Evolutionary conservation across 2,329 filamentous ascomycete genomes (phyloP).

Genomic region (Hypoxylon sp.): DNA sequence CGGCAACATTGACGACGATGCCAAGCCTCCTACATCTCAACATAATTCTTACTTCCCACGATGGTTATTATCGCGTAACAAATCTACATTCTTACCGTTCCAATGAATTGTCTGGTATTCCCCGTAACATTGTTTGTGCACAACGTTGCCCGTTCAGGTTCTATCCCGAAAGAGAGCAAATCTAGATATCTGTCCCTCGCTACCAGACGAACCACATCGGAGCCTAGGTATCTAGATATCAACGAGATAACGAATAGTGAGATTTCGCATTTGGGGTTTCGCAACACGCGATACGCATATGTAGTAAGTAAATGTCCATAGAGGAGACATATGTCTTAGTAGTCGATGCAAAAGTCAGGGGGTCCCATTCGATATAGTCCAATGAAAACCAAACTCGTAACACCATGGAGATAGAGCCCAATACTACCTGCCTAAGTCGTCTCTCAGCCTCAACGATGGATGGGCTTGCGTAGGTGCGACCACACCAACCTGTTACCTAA

Average conservation of each 20-base stretch:
- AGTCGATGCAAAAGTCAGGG: constrained; percentile 29
- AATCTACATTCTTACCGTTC: constrained; percentile 4
- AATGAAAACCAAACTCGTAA: constrained; percentile 37
- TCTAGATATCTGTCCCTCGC: constrained; percentile 16
- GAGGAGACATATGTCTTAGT: constrained; percentile 35
- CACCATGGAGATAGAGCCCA: constrained; percentile 36
- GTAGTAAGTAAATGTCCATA: constrained; percentile 42
- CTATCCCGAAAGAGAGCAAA: constrained; percentile 25
- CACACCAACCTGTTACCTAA: constrained; percentile 35
- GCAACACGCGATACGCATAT: constrained; percentile 28
- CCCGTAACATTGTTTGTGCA: constrained; percentile 25
- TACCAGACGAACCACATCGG: constrained; percentile 15
- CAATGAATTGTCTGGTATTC: constrained; percentile 1
- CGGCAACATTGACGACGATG: constrained; percentile 12
- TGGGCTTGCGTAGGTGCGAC: constrained; percentile 13
- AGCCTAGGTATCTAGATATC: constrained; percentile 8
- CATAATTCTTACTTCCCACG: constrained; percentile 15
- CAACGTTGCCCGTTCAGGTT: constrained; percentile 30
- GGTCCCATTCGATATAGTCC: constrained; percentile 19
- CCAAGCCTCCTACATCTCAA: constrained; percentile 31
- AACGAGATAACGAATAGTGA: constrained; percentile 33
- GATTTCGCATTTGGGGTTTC: constrained; percentile 8
- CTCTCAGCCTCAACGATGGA: constrained; percentile 44
- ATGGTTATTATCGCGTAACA: constrained; percentile 37
- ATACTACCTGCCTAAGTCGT: constrained; percentile 47